Base-by-base conservation (phyloP, 1,284 basidiomycete genomes). In the Malassezia slooffiae region DNA sequence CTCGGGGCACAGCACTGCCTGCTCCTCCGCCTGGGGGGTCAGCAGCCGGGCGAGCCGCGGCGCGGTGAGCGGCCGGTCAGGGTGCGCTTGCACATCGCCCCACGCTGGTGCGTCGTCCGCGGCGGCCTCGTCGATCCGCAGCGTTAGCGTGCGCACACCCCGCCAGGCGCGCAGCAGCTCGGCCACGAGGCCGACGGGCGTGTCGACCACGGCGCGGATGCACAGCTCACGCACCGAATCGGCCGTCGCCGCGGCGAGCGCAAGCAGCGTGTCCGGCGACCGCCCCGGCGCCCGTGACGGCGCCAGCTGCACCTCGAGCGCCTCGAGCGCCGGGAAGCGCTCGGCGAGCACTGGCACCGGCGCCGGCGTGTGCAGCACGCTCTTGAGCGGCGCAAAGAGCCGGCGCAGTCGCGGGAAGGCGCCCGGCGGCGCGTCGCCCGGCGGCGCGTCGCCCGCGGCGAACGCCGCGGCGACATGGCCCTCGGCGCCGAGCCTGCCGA, bases 61-160 rank as follows among this genome's bases (percentile, higher is more conserved):
- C 3, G 28, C 35, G 15, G 40, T 43, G 8, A 42, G 33, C 6
- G 36, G 34, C 12, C 36, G 17, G 8, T 38, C 26, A 23, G 29
- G 34, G 11, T 28, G 17, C 1, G 41, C 36, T 3, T 31, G 26
- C 2, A 17, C 29, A 24, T 15, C 5, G 3, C 16, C 34, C 24
- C 30, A 20, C 28, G 26, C 2, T 11, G 33, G 15, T 7, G 28
- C 11, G 1, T 34, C 34, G 12, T 20, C 17, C 4, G 22, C 12
- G 12, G 17, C 35, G n/a, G 40, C 16, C 19, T 42, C 46, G 40
- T 48, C 46, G n/a, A 29, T 22, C 5, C 16, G 9, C 19, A 48
- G 19, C 9, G 21, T 9, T 17, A 48, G 9, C 8, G 34, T 8
- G 12, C n/a, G 23, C 12, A 48, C 10, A 13, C 17, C 22, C 32